Conservation (phyloP, 1,284 basidiomycete species). For the Gomphus sp. region DNA sequence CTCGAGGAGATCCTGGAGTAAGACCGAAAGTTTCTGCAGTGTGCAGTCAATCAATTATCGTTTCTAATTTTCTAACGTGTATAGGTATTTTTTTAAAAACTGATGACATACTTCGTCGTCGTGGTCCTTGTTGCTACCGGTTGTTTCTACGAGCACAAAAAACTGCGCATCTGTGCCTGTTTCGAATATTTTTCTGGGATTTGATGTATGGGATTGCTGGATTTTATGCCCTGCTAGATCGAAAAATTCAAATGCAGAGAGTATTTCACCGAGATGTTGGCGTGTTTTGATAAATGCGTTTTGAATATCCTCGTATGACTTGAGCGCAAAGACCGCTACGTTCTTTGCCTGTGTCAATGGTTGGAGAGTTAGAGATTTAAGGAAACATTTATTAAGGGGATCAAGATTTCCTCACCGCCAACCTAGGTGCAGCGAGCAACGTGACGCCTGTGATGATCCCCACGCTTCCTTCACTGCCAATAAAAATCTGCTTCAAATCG, state of each 20-base stretch:
- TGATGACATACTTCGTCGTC: slow-evolving; percentile 72
- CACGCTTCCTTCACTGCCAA: slow-evolving; percentile 79
- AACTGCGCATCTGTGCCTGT: slow-evolving; percentile 74
- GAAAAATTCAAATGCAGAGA: slow-evolving; percentile 97
- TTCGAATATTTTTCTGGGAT: slow-evolving; percentile 62
- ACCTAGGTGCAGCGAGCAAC: slow-evolving; percentile 27
- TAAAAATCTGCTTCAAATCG: slow-evolving; percentile 97
- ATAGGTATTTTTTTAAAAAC: too few species aligned
- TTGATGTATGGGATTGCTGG: slow-evolving; percentile 34
- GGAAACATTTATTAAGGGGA: not conserved
- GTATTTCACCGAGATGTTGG: slow-evolving; percentile 84
- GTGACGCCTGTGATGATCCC: slow-evolving; percentile 48
- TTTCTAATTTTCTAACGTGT: too few species aligned
- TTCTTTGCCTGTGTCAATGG: slow-evolving; percentile 1
- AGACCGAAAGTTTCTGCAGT: slow-evolving; percentile 13
- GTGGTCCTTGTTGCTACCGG: slow-evolving; percentile 88
- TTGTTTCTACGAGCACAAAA: slow-evolving; percentile 93
- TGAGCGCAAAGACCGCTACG: slow-evolving; percentile 42
- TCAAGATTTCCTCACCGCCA: slow-evolving; percentile 38
- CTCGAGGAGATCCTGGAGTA: slow-evolving; percentile 69
- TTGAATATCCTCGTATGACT: slow-evolving; percentile 42
- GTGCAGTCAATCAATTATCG: not conserved
- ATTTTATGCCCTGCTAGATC: slow-evolving; percentile 86
- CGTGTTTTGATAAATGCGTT: slow-evolving; percentile 41
- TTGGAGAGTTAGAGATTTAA: too few species aligned